Base-by-base conservation (phyloP, 192 early-diverging fungal genomes). In the Dissophora globulifera region DNA sequence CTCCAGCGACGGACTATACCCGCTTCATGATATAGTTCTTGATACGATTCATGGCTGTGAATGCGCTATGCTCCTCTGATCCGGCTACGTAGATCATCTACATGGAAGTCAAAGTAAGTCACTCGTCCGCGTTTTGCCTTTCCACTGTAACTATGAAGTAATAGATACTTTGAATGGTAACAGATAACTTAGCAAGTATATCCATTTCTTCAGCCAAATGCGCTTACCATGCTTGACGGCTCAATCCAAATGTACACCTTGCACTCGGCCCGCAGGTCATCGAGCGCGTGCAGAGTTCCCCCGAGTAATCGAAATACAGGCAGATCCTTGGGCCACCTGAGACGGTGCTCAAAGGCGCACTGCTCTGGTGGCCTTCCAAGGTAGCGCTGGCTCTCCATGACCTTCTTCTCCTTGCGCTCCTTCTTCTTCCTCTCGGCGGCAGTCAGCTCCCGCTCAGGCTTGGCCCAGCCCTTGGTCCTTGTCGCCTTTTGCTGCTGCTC, bases 211-310 rank as follows among this genome's bases (percentile, higher is more conserved):
- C n/a, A 9, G 30, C 19, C 2, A 20, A 4, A 19, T 16, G 16
- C 16, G 30, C 48, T 25, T 62, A 63, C 61, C 50, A 63, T 41
- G 20, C 40, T 33, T 46, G 56, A 20, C 4, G 53, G 41, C 2
- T 76, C 72, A 4, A 76, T 51, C 72, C 72, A 76, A 7, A 76
- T 76, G n/a, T 43, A 76, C 8, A 49, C 61, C 30, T 45, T 42
- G 56, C 46, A 76, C 30, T 76, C 72, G 16, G 51, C 46, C 27
- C 72, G 53, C 19, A 67, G 2, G 0, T 22, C 23, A 25, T 66
- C 23, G 8, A 76, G 63, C 2, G 41, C 25, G 22, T 61, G 42
- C 7, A 76, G 40, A 16, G 60, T 62, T 6, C 58, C 40, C 6
- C 72, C 72, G 16, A 76, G 47, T 0, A 55, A 32, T 23, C 58